These are phyloP conservation scores for Stachybotrys chlorohalonatus DNA, from an alignment of 2,329 filamentous ascomycete species.

Conservation along the genomic window DNA sequence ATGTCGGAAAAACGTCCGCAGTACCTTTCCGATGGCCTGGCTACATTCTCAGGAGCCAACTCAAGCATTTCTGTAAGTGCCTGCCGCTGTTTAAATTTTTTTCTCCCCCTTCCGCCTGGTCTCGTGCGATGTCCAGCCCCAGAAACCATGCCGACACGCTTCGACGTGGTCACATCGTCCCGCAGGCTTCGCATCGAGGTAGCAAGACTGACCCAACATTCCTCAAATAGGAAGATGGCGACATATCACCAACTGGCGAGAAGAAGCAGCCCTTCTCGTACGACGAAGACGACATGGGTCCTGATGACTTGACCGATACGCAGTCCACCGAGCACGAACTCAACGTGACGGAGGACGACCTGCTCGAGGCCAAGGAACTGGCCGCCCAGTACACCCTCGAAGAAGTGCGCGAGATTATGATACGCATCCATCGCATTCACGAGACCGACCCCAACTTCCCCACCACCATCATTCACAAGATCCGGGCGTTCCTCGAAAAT, in stretches of 20 bases:
- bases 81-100: not conserved
- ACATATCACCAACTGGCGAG: not conserved
- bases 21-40: not conserved
- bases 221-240: not conserved
- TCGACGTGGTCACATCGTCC: not conserved
- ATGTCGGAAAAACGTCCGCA: not conserved
- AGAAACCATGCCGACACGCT: not conserved
- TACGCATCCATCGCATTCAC: constrained; percentile 29
- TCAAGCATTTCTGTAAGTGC: not conserved
- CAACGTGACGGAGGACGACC: constrained; percentile 36
- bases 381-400: constrained; percentile 31
- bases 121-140: not conserved
- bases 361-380: constrained; percentile 34
- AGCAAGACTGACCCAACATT: not conserved
- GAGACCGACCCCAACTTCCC: constrained; percentile 35
- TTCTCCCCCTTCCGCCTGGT: not conserved
- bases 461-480: constrained; percentile 27
- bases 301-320: constrained; percentile 17
- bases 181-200: not conserved
- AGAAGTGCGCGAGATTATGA: constrained; percentile 33
- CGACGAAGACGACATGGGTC: constrained; percentile 24
- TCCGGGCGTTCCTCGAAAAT: constrained; percentile 32
- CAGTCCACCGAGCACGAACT: constrained; percentile 26
- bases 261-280: constrained; percentile 24
- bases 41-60: not conserved